These are phyloP conservation scores for Microdochium paspali DNA, from an alignment of 2,329 filamentous ascomycete species.

Conservation along the genomic window DNA sequence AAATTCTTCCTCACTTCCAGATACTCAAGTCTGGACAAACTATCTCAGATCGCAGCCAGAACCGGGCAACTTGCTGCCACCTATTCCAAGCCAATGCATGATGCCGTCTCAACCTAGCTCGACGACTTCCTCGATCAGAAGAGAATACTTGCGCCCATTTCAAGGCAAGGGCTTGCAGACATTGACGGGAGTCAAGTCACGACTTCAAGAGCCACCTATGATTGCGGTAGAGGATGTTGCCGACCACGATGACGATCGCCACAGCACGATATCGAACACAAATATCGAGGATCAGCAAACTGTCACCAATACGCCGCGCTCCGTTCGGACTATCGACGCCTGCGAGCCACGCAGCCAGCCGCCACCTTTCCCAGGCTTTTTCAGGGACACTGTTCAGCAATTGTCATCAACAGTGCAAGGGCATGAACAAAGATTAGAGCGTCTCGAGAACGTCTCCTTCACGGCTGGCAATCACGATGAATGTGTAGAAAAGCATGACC, in stretches of 20 bases:
- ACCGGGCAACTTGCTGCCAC: slow-evolving; percentile 24
- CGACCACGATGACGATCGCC: slow-evolving; percentile 7
- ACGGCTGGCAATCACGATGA: slow-evolving; percentile 58
- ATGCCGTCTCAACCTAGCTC: slow-evolving; percentile 43
- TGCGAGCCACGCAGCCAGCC: slow-evolving; percentile 9
- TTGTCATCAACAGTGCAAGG: slow-evolving; percentile 44
- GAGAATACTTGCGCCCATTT: slow-evolving; percentile 44
- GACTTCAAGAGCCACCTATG: slow-evolving; percentile 19
- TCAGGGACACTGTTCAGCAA: slow-evolving; percentile 29
- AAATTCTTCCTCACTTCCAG: slow-evolving; percentile 38
- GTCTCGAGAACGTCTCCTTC: slow-evolving; percentile 62
- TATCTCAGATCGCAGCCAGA: slow-evolving; percentile 28
- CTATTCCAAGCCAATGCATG: slow-evolving; percentile 40
- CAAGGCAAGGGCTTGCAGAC: slow-evolving; percentile 45
- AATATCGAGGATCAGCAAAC: slow-evolving; percentile 16
- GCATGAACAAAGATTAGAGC: slow-evolving; percentile 57
- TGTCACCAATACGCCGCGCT: slow-evolving; percentile 20
- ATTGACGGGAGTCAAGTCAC: slow-evolving; percentile 31
- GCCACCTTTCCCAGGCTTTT: slow-evolving; percentile 12
- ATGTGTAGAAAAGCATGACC: slow-evolving; percentile 57
- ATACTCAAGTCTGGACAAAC: slow-evolving; percentile 44
- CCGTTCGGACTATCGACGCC: slow-evolving; percentile 12
- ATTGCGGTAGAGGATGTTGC: slow-evolving; percentile 15
- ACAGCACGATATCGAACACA: slow-evolving; percentile 8
- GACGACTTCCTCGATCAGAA: slow-evolving; percentile 38